Evolutionary conservation across 2,329 filamentous ascomycete species (phyloP), one percentile per base, ranked within the genome.

Genomic region (Paradendryphiella salina): DNA sequence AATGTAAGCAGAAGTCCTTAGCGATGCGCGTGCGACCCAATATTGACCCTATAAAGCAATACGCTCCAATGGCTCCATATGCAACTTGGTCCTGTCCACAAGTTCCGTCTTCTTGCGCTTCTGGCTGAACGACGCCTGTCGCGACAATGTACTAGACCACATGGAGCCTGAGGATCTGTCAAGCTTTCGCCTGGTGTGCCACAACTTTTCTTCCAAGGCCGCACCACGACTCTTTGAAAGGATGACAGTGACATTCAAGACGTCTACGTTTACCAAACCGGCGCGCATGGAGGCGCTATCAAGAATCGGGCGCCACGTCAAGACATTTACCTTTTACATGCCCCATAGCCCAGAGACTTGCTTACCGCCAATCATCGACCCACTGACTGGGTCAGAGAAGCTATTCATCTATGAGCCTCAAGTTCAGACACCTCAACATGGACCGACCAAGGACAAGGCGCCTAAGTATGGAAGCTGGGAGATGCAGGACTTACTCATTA

Each of bases 371-470:
- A 81, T 96, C 37, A 80, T 96, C 32, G 87, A 95, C 68, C 88
- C 89, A 3, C 72, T 80, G 56, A 90, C 85, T 8, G 90, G 90
- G 35, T 83, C 84, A 56, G 89, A 96, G 77, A 84, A 90, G 66
- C 83, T 79, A 62, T 96, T 95, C 73, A 77, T 91, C 40, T 96
- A 96, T 76, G 87, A 84, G 49, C 90, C 91, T 13, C 87, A 90
- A 65, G 84, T 79, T 7, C 69, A 75, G 34, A 64, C 83, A 2
- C 85, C 85, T 33, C 82, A 83, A 68, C 81, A 81, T 23, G 57
- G 64, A 20, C 57, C 83, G 79, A 46, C 82, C 37, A 75, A 85
- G 60, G 79, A 82, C 57, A 79, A 74, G 62, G 66, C 85, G 46
- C 88, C 87, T 43, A 93, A 90, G 74, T 95, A 95, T 71, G 89